phyloP scores from a whole-genome alignment of 129 eudicot genomes.

The Escallonia rubra region DNA sequence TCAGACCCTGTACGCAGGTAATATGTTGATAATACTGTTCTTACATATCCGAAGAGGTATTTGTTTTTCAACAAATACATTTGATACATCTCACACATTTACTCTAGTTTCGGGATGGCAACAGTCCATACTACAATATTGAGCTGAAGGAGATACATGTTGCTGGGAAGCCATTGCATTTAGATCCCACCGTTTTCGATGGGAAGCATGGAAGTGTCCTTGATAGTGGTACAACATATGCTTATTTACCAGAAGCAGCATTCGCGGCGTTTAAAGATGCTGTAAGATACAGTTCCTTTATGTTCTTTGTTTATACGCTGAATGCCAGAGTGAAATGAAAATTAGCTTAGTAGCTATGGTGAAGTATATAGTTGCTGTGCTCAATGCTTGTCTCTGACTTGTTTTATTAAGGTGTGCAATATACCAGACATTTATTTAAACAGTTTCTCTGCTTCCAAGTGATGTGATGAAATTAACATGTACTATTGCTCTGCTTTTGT shows the following conservation, averaged over 20 bases:
- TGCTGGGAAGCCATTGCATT: slow-evolving; percentile 80
- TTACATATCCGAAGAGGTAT: slow-evolving; percentile 11
- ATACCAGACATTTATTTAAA: neutral
- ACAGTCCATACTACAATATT: slow-evolving; percentile 99
- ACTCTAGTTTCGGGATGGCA: slow-evolving; percentile 99
- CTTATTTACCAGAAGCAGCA: slow-evolving; percentile 89
- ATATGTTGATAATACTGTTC: slow-evolving; percentile 29
- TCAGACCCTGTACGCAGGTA: slow-evolving; percentile 97
- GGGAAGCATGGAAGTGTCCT: slow-evolving; percentile 80
- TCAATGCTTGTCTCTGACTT: slow-evolving; percentile 1
- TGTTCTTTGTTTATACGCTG: neutral
- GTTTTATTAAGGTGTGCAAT: neutral
- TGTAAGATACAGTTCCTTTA: slow-evolving; percentile 43
- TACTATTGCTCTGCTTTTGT: neutral
- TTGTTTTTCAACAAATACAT: slow-evolving; percentile 54
- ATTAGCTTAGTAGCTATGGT: too few species aligned
- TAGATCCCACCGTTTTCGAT: slow-evolving; percentile 62
- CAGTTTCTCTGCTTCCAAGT: neutral
- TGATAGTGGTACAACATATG: slow-evolving; percentile 94
- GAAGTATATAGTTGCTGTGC: neutral
- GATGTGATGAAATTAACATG: neutral
- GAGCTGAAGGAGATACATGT: slow-evolving; percentile 93
- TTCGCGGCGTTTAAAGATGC: slow-evolving; percentile 79
- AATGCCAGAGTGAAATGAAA: too few species aligned
- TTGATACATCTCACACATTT: slow-evolving; percentile 94